Percentiles rank a stretch among this genome's conserved stretches.
phyloP scores from a whole-genome alignment of 108 stramenopile genomes.

The Schizochytrium sp. region DNA sequence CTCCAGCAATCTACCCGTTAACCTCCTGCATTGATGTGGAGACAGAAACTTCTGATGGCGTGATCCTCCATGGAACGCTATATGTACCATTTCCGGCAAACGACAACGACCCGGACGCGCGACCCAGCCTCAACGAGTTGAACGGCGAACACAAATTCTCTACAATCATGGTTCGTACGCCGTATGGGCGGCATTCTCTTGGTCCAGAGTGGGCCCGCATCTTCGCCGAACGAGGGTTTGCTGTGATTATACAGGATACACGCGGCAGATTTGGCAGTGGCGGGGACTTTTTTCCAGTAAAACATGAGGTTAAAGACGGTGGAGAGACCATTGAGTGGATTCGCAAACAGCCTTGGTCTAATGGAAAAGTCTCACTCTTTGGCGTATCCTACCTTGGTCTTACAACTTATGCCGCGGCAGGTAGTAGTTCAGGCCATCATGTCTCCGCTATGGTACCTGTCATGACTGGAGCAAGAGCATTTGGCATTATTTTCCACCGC shows the following conservation, averaged over 20 bases:
- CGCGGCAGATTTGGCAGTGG: constrained; percentile 55
- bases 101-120: neutral
- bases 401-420: constrained; percentile 50
- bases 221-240: constrained; percentile 51
- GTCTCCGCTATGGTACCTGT: neutral
- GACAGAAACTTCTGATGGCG: constrained; percentile 44
- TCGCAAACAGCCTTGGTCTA: constrained; percentile 56
- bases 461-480: neutral
- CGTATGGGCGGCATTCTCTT: constrained; percentile 20
- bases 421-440: neutral
- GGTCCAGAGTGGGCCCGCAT: constrained; percentile 20
- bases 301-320: constrained; percentile 35
- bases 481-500: neutral
- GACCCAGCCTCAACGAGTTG: neutral
- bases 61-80: constrained; percentile 7
- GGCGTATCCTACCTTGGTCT: constrained; percentile 60
- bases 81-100: neutral
- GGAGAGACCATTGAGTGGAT: constrained; percentile 27
- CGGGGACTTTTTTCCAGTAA: constrained; percentile 56
- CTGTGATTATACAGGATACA: constrained; percentile 40
- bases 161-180: constrained; percentile 53
- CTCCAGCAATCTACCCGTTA: neutral
- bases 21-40: constrained; percentile 36
- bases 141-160: neutral
- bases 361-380: constrained; percentile 52